These are phyloP conservation scores for Senna tora DNA, from an alignment of 306 rosid species.

Conservation along the genomic window DNA sequence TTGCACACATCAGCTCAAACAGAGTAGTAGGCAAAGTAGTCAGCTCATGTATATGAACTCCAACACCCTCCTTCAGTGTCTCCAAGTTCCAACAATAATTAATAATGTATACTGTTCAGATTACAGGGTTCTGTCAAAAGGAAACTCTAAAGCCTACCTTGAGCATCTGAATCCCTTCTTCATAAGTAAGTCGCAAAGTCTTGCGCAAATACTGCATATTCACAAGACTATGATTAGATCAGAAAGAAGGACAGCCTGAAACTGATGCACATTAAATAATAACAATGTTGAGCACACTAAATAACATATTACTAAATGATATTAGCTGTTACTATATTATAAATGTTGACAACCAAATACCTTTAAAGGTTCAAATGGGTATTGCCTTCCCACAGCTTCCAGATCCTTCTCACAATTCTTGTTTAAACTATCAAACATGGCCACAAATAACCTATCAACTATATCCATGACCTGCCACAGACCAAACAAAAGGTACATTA, in stretches of 20 bases:
- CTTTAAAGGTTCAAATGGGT: slow-evolving; percentile 94
- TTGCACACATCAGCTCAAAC: background rate
- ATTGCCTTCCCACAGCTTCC: slow-evolving; percentile 77
- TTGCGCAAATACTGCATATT: slow-evolving; percentile 77
- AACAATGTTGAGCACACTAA: background rate
- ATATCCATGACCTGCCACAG: slow-evolving; percentile 80
- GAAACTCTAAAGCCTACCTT: slow-evolving; percentile 55
- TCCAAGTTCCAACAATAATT: background rate
- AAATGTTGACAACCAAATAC: slow-evolving; percentile 39
- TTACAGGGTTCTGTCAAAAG: background rate
- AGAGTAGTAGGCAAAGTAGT: background rate
- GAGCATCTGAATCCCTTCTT: slow-evolving; percentile 94
- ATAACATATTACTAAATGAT: slow-evolving; percentile 5
- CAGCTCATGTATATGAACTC: background rate
- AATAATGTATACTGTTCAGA: background rate
- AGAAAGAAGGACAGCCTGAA: slow-evolving; percentile 6
- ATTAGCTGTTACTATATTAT: background rate
- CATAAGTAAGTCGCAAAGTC: slow-evolving; percentile 80
- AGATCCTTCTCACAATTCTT: slow-evolving; percentile 66
- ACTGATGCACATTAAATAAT: background rate
- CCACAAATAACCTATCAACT: slow-evolving; percentile 72
- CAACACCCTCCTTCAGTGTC: background rate
- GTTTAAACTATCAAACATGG: slow-evolving; percentile 77
- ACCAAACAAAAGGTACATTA: slow-evolving; percentile 25
- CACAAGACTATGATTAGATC: slow-evolving; percentile 36